Evolutionary conservation across 2,329 filamentous ascomycete species (phyloP), one percentile per base, ranked within the genome.

Genomic region (Ascosphaera aggregata): DNA sequence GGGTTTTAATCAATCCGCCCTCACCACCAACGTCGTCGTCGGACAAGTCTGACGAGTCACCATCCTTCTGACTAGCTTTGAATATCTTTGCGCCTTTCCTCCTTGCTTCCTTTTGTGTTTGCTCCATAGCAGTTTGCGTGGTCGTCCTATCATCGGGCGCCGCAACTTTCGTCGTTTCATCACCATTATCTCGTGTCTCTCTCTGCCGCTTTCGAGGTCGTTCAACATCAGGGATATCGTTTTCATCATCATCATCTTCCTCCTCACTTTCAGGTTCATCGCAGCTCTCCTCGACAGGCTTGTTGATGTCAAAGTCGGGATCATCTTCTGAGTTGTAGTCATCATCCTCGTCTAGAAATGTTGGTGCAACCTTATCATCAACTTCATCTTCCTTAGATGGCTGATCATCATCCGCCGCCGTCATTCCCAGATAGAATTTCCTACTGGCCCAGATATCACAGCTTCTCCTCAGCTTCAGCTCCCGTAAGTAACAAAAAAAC

Each of bases 91-190:
- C 39, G 39, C 50, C 54, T 38, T 50, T 53, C 34, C 49, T 49
- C 39, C 54, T 57, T 47, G 55, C 58, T 32, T 51, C 52, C 45
- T 59, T 64, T 41, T 49, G 41, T 41, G 50, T 53, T 45, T 50
- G 60, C 38, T 54, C 51, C 41, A 58, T 59, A 13, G 57, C 60
- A 43, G 63, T 66, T 40, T 54, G 54, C 34, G 71, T 68, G n/a
- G 64, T 69, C 5, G 55, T 61, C 46, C 71, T 67, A 45, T 71
- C 67, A 2, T 67, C 67, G 7, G 67, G 69, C 42, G 69, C 64
- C 42, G 69, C 64, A 3, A 69, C 50, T 30, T 60, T 62, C n/a
- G 42, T 20, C 8, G 41, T 27, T 17, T 42, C 37, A 17, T 39
- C 42, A 20, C 42, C 44, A 11, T 40, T 40, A 7, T 51, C 47